phyloP scores from a whole-genome alignment of 225 moss, liverwort and hornwort species.

The Ulota crispa region DNA sequence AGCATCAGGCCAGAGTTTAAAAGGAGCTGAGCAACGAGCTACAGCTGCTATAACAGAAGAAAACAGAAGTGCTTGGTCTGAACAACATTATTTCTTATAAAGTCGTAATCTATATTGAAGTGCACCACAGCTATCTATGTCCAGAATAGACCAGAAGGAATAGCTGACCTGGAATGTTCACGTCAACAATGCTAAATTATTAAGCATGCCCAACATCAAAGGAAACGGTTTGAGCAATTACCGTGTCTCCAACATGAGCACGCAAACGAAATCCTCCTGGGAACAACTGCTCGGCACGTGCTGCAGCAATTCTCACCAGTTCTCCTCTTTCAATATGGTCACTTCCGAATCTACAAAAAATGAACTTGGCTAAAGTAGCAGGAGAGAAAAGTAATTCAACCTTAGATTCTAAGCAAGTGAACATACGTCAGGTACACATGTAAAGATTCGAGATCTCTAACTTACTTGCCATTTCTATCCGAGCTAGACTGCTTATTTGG shows the following conservation, averaged over 20 bases:
- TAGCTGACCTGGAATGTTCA: background rate
- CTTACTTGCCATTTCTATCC: background rate
- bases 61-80: background rate
- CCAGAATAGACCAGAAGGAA: background rate
- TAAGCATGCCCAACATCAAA: background rate
- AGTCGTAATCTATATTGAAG: background rate
- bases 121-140: background rate
- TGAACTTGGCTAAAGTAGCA: slow-evolving; percentile 21
- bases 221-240: slow-evolving; percentile 28
- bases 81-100: background rate
- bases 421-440: background rate
- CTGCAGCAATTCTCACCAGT: slow-evolving; percentile 72
- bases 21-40: background rate
- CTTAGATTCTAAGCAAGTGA: background rate
- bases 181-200: background rate
- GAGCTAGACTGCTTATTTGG: background rate
- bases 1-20: background rate
- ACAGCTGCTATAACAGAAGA: background rate
- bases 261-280: slow-evolving; percentile 72
- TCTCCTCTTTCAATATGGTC: slow-evolving; percentile 80
- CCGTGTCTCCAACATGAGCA: slow-evolving; percentile 93
- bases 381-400: slow-evolving; percentile 15
- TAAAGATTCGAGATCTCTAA: background rate
- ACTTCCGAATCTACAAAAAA: slow-evolving; percentile 81
- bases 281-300: slow-evolving; percentile 62